Evolutionary conservation across 2,329 filamentous ascomycete species (phyloP).

Genomic region (Pseudopyrenochaeta lycopersici): DNA sequence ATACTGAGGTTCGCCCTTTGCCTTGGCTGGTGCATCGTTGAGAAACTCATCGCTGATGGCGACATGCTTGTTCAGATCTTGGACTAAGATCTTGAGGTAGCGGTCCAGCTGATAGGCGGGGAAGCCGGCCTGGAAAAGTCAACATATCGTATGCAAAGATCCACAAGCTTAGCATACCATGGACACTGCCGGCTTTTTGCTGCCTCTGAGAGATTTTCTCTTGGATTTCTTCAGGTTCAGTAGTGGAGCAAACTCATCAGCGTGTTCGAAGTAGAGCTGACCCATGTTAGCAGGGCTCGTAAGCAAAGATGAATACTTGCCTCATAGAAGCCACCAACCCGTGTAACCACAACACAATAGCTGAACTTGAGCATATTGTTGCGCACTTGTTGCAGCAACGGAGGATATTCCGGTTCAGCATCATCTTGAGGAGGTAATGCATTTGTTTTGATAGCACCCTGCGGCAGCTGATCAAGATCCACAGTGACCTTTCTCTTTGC

Average conservation of each 20-base stretch:
- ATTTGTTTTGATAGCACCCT: conserved; percentile 61
- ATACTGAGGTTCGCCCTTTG: conserved; percentile 83
- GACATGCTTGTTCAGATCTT: conserved; percentile 89
- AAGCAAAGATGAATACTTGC: conserved; percentile 41
- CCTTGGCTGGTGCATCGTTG: conserved; percentile 73
- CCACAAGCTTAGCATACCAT: conserved; percentile 70
- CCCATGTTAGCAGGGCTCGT: conserved; percentile 14
- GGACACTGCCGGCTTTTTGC: conserved; percentile 69
- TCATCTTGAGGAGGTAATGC: conserved; percentile 54
- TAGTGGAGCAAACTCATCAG: conserved; percentile 84
- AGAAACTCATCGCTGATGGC: conserved; percentile 94
- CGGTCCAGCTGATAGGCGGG: conserved; percentile 92
- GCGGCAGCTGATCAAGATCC: conserved; percentile 58
- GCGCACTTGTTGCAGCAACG: conserved; percentile 85
- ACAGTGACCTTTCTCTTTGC: conserved; percentile 53
- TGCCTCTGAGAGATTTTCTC: conserved; percentile 71
- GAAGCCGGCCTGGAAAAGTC: conserved; percentile 76
- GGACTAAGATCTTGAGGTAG: conserved; percentile 90
- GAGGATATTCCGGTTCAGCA: conserved; percentile 73
- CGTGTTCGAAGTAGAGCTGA: conserved; percentile 90
- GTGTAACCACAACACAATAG: conserved; percentile 89
- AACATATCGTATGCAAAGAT: not conserved
- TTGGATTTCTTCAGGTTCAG: conserved; percentile 86
- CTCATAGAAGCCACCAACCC: conserved; percentile 96
- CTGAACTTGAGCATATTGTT: conserved; percentile 91